phyloP scores from a whole-genome alignment of 768 basidiomycete genomes.

The Mycena vitilis region DNA sequence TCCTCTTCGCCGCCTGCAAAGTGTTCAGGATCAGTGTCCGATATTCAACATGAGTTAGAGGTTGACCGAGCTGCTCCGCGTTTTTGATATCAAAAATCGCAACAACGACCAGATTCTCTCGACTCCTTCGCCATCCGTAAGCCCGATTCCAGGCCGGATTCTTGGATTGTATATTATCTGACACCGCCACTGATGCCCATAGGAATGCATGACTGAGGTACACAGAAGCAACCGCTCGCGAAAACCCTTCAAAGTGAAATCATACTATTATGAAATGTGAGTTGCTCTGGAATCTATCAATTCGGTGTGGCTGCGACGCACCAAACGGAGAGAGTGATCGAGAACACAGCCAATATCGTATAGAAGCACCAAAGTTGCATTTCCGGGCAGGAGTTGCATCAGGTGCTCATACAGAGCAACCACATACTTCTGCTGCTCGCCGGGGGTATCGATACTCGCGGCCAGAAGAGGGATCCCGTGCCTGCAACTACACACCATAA shows the following conservation, averaged over 20 bases:
- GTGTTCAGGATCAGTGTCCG: too few species aligned
- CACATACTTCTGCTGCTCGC: conserved; percentile 53
- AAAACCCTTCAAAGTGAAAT: conserved; percentile 40
- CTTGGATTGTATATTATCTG: conserved; percentile 50
- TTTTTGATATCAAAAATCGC: conserved; percentile 36
- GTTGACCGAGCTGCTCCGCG: too few species aligned
- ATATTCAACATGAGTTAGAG: too few species aligned
- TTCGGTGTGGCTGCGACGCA: conserved; percentile 21
- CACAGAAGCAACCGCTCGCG: conserved; percentile 38
- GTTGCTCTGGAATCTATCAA: not conserved
- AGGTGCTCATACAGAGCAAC: conserved; percentile 48
- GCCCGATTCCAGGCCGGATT: conserved; percentile 43
- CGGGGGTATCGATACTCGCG: conserved; percentile 53
- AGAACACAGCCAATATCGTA: conserved; percentile 51
- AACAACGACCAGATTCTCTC: conserved; percentile 49
- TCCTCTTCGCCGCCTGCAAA: too few species aligned
- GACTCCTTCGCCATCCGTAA: conserved; percentile 50
- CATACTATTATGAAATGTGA: conserved; percentile 39
- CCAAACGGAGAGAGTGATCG: conserved; percentile 34
- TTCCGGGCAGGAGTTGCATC: conserved; percentile 41
- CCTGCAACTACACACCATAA: conserved; percentile 52
- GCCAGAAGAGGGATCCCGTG: conserved; percentile 51
- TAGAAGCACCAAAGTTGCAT: conserved; percentile 40
- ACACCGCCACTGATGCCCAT: conserved; percentile 49
- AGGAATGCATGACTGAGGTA: conserved; percentile 49